These are phyloP conservation scores for Melaleuca alternifolia DNA, from an alignment of 345 rosid genomes.

Conservation along the genomic window DNA sequence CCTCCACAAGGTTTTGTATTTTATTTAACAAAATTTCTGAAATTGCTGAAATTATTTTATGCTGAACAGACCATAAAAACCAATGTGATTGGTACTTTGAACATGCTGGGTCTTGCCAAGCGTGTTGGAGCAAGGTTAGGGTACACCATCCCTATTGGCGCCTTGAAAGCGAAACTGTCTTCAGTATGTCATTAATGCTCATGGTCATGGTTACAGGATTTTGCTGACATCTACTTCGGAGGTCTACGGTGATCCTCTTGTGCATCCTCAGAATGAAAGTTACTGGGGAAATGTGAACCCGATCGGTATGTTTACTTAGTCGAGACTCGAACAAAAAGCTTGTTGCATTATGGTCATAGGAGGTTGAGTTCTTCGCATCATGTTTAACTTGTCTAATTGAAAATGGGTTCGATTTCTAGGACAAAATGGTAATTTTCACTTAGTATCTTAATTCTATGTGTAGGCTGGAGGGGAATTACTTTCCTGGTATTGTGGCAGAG, in stretches of 20 bases:
- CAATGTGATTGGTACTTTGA: constrained; percentile 83
- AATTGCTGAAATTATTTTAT: not conserved
- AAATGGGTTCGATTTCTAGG: not conserved
- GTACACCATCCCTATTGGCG: not conserved
- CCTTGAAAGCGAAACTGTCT: not conserved
- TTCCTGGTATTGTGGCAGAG: not conserved
- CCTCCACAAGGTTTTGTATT: not conserved
- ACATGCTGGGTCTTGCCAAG: constrained; percentile 94
- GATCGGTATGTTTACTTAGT: constrained; percentile 36
- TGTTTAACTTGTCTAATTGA: not conserved
- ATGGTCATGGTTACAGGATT: constrained; percentile 27
- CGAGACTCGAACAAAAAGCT: not conserved
- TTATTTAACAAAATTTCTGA: not conserved
- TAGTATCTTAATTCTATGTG: not conserved
- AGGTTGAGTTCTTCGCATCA: not conserved
- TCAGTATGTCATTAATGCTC: not conserved
- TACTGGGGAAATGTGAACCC: constrained; percentile 98
- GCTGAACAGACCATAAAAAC: constrained; percentile 77
- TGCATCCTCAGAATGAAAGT: constrained; percentile 75
- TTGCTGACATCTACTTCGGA: constrained; percentile 90
- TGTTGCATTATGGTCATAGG: not conserved
- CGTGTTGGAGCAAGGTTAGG: constrained; percentile 89
- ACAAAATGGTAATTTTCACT: not conserved
- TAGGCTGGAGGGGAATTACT: not conserved
- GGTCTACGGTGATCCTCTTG: constrained; percentile 88